Percentiles rank a stretch among this genome's conserved stretches.
phyloP scores from a whole-genome alignment of 2,329 filamentous ascomycete genomes.

The Fusarium ramigenum region DNA sequence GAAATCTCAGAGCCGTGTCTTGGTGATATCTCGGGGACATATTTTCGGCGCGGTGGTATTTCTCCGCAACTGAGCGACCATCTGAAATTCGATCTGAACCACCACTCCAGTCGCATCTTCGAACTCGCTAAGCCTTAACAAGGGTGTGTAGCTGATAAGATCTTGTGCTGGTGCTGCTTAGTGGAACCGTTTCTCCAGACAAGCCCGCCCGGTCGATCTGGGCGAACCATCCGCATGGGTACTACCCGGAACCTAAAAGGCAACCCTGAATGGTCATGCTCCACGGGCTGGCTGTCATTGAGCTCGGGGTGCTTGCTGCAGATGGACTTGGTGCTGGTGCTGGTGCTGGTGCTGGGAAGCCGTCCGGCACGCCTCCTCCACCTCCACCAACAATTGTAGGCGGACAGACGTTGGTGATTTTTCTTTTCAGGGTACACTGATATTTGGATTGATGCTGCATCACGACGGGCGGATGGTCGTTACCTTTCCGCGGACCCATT shows the following conservation, averaged over 20 bases:
- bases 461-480: not conserved
- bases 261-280: not conserved
- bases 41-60: not conserved
- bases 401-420: not conserved
- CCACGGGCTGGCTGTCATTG: not conserved
- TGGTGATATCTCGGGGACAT: not conserved
- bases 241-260: not conserved
- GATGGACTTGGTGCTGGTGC: not conserved
- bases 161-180: not conserved
- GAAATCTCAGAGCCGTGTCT: not conserved
- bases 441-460: not conserved
- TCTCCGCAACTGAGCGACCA: not conserved
- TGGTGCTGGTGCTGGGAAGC: not conserved
- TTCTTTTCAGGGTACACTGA: not conserved
- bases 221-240: not conserved
- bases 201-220: not conserved
- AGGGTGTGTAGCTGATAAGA: not conserved
- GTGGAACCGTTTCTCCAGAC: not conserved
- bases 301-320: not conserved
- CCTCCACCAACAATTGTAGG: not conserved
- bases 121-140: not conserved
- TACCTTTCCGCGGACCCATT: not conserved
- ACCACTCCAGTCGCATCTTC: not conserved
- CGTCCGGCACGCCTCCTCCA: not conserved
- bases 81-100: not conserved